Evolutionary conservation across 1,284 basidiomycete species (phyloP), one percentile per base, ranked within the genome.

Genomic region (Ceratobasidium sp.): DNA sequence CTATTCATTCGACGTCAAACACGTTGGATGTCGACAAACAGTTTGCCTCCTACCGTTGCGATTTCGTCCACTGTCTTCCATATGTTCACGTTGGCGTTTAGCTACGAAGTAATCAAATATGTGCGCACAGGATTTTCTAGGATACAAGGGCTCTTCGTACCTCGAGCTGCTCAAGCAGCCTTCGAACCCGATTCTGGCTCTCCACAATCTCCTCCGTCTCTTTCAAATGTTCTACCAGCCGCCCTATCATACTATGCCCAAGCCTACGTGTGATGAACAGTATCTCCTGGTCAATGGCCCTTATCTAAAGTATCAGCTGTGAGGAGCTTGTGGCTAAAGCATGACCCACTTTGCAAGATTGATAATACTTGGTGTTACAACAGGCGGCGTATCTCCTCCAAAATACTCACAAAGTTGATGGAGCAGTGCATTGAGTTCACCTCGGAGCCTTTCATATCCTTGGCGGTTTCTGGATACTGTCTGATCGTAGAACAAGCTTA

Each of bases 1-100:
- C 64, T 66, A 51, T 23, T n/a, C 5, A 51, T 10, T 13, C 20
- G 11, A 28, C n/a, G n/a, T n/a, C n/a, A n/a, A n/a, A n/a, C n/a
- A n/a, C n/a, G n/a, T n/a, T n/a, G n/a, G n/a, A n/a, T n/a, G n/a
- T n/a, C n/a, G n/a, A n/a, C n/a, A n/a, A n/a, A n/a, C n/a, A n/a
- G n/a, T n/a, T n/a, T n/a, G n/a, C 6, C 6, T 17, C 66, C n/a
- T 23, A 68, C 66, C 66, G 33, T 54, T 8, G 47, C 51, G 3
- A 26, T 20, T 15, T 56, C 39, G n/a, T 69, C 33, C 4, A 69
- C 67, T 15, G 26, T 68, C 35, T 35, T 68, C 66, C 66, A 68
- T 37, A 45, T 17, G 17, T 23, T 23, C 2, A 56, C 2, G 42
- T 42, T 42, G 0, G 35, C 37, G 53, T 69, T 69, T 35, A 69